phyloP scores from a whole-genome alignment of 1,139 yeast species.

The Zhuliangozyma blackwelliae region DNA sequence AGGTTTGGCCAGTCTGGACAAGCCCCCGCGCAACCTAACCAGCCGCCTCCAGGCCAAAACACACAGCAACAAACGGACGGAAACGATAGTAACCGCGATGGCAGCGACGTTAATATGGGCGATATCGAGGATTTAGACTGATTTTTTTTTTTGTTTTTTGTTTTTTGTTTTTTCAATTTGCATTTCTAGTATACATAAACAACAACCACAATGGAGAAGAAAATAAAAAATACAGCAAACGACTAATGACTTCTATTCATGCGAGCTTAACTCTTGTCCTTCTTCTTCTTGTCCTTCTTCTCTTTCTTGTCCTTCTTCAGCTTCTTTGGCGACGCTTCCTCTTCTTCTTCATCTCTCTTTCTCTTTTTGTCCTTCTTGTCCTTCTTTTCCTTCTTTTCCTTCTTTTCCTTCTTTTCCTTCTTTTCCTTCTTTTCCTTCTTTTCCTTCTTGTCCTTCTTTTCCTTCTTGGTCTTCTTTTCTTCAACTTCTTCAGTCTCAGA shows the following conservation, averaged over 20 bases:
- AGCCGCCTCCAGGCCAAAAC: neutral
- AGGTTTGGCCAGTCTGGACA: neutral
- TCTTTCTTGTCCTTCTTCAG: slow-evolving; percentile 43
- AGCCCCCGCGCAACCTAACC: neutral
- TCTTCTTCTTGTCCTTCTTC: slow-evolving; percentile 26
- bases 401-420: slow-evolving; percentile 45
- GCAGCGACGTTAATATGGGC: slow-evolving; percentile 9
- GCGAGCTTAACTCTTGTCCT: slow-evolving; percentile 1
- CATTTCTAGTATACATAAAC: slow-evolving; percentile 1
- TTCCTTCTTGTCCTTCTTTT: slow-evolving; percentile 17
- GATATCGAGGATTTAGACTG: slow-evolving; percentile 8
- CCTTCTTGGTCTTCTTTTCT: slow-evolving; percentile 25
- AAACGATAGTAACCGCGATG: neutral
- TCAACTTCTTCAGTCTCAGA: slow-evolving; percentile 37
- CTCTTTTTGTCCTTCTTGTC: slow-evolving; percentile 40
- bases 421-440: slow-evolving; percentile 36
- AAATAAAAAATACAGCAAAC: too few relatives aligned
- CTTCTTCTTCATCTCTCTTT: slow-evolving; percentile 37
- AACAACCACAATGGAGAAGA: too few relatives aligned
- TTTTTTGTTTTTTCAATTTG: neutral
- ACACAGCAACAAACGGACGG: neutral
- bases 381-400: slow-evolving; percentile 39
- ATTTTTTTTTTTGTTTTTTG: neutral
- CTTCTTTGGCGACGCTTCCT: slow-evolving; percentile 29
- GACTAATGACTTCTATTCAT: too few relatives aligned